Evolutionary conservation across 495 filamentous ascomycete species (phyloP), one percentile per base, ranked within the genome.

Genomic region (Halenospora varia): DNA sequence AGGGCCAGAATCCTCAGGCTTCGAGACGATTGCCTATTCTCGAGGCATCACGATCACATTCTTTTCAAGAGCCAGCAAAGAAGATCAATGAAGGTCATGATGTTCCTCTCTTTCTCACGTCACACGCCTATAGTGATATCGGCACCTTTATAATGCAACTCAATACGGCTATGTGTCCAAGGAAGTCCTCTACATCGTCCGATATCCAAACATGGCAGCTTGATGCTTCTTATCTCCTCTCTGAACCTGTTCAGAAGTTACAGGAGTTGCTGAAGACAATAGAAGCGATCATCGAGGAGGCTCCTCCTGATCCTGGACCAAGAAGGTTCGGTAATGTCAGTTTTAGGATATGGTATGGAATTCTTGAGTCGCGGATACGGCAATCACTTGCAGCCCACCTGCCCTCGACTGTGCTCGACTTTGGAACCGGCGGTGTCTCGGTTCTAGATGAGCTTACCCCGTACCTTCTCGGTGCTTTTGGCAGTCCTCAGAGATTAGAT

Each of bases 301-400:
- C 82, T 3, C 94, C 93, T 9, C 92, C 91, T 6, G 88, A 96
- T 64, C 78, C 79, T 13, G 92, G 93, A 20, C 91, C 92, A 10
- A 76, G 94, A 25, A 77, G 94, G 52, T 99, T 97, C 68, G 94
- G 95, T 3, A 97, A 99, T 69, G 73, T 89, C 42, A 88, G 86
- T 60, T 97, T 96, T 69, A 78, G 92, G 19, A 87, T 75, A 61
- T 99, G 92, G 91, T 79, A 88, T 66, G 71, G 82, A 55, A 66
- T 89, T 11, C 75, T 93, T 25, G 83, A 86, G 54, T 75, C 79
- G 51, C 74, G 85, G 20, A 72, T 77, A 1, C 64, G 77, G 2
- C 72, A 58, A 11, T 74, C 95, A 15, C 70, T 98, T 22, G 69
- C 78, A 26, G 75, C 85, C 52, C 81, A 79, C 66, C 64, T 96